Evolutionary conservation across 176 grass and related monocot genomes (phyloP).

Genomic region (Aegilops sharonensis): DNA sequence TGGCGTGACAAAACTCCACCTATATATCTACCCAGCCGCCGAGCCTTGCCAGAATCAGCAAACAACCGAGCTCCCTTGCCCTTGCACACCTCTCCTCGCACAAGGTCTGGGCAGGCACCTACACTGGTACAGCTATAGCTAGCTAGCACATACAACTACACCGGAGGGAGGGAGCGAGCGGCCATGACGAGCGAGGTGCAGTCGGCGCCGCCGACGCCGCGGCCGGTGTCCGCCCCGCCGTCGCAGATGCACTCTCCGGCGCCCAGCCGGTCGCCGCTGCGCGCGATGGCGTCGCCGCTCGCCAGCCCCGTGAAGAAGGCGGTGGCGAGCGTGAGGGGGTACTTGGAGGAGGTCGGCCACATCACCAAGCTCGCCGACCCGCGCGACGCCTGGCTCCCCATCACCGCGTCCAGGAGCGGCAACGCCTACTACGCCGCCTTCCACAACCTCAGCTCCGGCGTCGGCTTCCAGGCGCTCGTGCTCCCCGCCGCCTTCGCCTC

Average conservation of each 20-base stretch:
- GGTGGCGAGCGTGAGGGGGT: constrained; percentile 58
- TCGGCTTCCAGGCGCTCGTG: constrained; percentile 94
- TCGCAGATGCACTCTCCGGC: constrained; percentile 62
- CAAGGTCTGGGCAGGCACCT: too few species aligned
- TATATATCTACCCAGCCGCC: constrained; percentile 20
- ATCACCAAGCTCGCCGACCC: constrained; percentile 66
- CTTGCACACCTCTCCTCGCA: too few species aligned
- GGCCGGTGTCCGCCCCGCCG: constrained; percentile 56
- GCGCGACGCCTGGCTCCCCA: constrained; percentile 90
- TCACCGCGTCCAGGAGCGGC: constrained; percentile 91
- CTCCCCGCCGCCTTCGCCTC: constrained; percentile 71
- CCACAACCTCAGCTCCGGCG: constrained; percentile 94
- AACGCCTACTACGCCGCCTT: constrained; percentile 97
- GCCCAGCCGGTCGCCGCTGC: constrained; percentile 42
- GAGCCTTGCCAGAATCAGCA: not conserved
- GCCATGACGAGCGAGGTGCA: constrained; percentile 59
- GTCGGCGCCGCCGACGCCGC: constrained; percentile 58
- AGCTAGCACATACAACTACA: not conserved
- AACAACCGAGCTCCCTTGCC: not conserved
- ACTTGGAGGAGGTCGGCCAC: constrained; percentile 75
- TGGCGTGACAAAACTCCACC: constrained; percentile 16
- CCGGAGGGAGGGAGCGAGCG: not conserved
- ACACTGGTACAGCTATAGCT: not conserved
- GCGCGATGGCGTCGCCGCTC: constrained; percentile 45
- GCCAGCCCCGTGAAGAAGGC: constrained; percentile 67